Evolutionary conservation across 495 filamentous ascomycete species (phyloP).

Genomic region (Neurospora tetrasperma): DNA sequence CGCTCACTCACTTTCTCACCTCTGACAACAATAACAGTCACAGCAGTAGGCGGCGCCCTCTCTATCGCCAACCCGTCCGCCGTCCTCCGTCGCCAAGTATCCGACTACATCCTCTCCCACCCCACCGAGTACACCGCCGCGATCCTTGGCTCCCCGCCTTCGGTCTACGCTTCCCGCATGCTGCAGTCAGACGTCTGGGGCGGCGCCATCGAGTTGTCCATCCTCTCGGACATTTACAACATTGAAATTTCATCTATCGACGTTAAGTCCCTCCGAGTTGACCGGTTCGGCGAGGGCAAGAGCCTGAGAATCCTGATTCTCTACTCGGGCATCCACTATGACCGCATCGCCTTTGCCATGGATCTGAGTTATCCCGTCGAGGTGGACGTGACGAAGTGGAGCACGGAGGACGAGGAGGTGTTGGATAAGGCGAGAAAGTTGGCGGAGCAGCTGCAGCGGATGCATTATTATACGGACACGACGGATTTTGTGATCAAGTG

Average conservation of each 20-base stretch:
- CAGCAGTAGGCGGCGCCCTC: constrained; percentile 72
- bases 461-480: constrained; percentile 88
- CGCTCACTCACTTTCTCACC: neutral
- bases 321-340: constrained; percentile 94
- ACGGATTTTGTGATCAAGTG: constrained; percentile 74
- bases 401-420: constrained; percentile 52
- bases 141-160: constrained; percentile 63
- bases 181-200: constrained; percentile 77
- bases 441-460: constrained; percentile 53
- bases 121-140: constrained; percentile 60
- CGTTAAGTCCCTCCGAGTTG: constrained; percentile 40
- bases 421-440: constrained; percentile 60
- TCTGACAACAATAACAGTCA: constrained; percentile 34
- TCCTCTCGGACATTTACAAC: constrained; percentile 75
- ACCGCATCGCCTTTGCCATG: constrained; percentile 71
- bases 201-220: constrained; percentile 79
- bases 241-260: constrained; percentile 83
- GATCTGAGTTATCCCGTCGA: constrained; percentile 52
- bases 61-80: constrained; percentile 23
- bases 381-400: constrained; percentile 71
- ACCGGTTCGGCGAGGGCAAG: constrained; percentile 73
- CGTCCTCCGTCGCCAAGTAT: constrained; percentile 71
- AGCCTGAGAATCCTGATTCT: constrained; percentile 66
- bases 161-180: constrained; percentile 80
- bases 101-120: constrained; percentile 65